These are phyloP conservation scores for Serendipita sp. DNA, from an alignment of 768 basidiomycete species.

Conservation along the genomic window DNA sequence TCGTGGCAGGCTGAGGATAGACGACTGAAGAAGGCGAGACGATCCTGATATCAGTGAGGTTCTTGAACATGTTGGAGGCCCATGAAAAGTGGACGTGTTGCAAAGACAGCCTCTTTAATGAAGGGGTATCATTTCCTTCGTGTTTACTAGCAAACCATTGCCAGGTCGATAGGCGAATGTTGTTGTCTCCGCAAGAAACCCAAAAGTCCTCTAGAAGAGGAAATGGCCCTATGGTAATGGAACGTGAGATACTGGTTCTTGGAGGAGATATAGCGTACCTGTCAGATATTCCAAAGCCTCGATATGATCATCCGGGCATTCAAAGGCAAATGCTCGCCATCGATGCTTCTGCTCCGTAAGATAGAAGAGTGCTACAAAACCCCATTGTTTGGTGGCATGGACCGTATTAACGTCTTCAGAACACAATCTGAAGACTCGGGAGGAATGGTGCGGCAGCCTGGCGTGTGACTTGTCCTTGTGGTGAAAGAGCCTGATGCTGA, in stretches of 20 bases:
- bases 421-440: conserved; percentile 7
- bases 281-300: conserved; percentile 54
- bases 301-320: conserved; percentile 54
- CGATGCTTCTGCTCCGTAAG: conserved; percentile 65
- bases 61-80: conserved; percentile 20
- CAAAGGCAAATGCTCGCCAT: conserved; percentile 67
- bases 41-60: conserved; percentile 32
- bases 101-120: conserved; percentile 43
- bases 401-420: not conserved
- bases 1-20: conserved; percentile 37
- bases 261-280: conserved; percentile 26
- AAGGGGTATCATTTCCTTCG: conserved; percentile 27
- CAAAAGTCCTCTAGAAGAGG: conserved; percentile 63
- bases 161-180: conserved; percentile 4
- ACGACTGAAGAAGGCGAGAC: conserved; percentile 43
- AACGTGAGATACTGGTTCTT: not conserved
- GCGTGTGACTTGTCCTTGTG: conserved; percentile 3
- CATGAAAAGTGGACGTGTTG: conserved; percentile 33
- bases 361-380: conserved; percentile 64
- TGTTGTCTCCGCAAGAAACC: conserved; percentile 20
- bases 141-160: conserved; percentile 40
- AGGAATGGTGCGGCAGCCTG: conserved; percentile 11
- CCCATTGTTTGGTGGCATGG: conserved; percentile 41
- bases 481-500: conserved; percentile 48
- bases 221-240: conserved; percentile 36